A percentile compares a stretch with the other conserved stretches of the same genome.
Evolutionary conservation across 1,139 yeast genomes (phyloP).

Genomic region (Pichia kudriavzevii): DNA sequence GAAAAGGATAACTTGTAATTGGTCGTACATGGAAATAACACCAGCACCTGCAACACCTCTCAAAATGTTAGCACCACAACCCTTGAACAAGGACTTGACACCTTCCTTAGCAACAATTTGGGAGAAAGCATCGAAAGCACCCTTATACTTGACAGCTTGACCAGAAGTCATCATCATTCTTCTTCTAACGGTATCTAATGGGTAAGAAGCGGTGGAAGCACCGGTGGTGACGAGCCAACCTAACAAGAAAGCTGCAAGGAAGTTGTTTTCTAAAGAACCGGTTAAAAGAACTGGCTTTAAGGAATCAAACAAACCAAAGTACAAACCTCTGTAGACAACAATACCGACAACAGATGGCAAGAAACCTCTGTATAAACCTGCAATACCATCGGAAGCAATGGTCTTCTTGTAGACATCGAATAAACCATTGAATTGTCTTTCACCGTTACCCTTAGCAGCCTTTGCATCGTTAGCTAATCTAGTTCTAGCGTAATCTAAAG

Average conservation of each 20-base stretch:
- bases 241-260: constrained; percentile 67
- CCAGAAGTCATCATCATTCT: constrained; percentile 88
- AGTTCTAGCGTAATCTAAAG: constrained; percentile 77
- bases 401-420: constrained; percentile 74
- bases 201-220: constrained; percentile 75
- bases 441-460: constrained; percentile 56
- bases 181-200: constrained; percentile 78
- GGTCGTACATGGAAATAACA: constrained; percentile 75
- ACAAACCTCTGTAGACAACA: constrained; percentile 76
- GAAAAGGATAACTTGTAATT: constrained; percentile 63
- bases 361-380: constrained; percentile 81
- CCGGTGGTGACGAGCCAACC: constrained; percentile 78
- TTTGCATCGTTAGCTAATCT: constrained; percentile 81
- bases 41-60: constrained; percentile 89
- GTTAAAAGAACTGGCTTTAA: constrained; percentile 67
- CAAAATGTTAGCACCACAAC: constrained; percentile 82
- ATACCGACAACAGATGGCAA: constrained; percentile 77
- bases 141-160: constrained; percentile 69
- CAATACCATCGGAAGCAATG: constrained; percentile 66
- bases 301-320: constrained; percentile 77
- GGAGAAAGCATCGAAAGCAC: constrained; percentile 66
- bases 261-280: constrained; percentile 64
- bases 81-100: constrained; percentile 66
- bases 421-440: constrained; percentile 75
- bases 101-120: constrained; percentile 72